Percentiles rank a stretch among this genome's conserved stretches.
These are phyloP conservation scores for Crotalaria pallida DNA, from an alignment of 306 rosid genomes.

Conservation along the genomic window DNA sequence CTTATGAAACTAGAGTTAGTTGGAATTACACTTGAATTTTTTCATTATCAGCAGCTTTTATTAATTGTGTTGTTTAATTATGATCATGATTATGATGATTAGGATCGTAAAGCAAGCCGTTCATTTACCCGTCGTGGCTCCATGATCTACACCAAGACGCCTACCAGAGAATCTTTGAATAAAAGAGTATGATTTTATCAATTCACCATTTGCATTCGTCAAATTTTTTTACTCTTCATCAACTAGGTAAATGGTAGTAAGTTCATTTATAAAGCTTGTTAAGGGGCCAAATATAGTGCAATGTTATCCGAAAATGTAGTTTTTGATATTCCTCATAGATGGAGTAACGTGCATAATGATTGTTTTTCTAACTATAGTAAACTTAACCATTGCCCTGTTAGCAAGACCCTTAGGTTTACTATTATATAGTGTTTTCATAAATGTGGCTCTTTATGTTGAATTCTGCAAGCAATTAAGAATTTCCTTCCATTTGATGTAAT, in stretches of 20 bases:
- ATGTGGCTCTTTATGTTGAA: not conserved
- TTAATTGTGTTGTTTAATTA: slow-evolving; percentile 5
- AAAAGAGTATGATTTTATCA: slow-evolving; percentile 49
- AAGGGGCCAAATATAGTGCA: too few relatives aligned
- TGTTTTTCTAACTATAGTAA: too few relatives aligned
- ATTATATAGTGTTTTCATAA: not conserved
- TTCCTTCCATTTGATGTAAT: not conserved
- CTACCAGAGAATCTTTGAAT: slow-evolving; percentile 66
- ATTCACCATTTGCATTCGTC: slow-evolving; percentile 1
- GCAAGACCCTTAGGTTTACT: too few relatives aligned
- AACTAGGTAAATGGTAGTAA: too few relatives aligned
- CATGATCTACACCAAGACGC: slow-evolving; percentile 85
- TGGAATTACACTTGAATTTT: not conserved
- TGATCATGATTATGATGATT: slow-evolving; percentile 24
- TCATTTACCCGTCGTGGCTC: slow-evolving; percentile 90
- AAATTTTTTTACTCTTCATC: too few relatives aligned
- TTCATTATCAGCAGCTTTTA: not conserved
- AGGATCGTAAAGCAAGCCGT: slow-evolving; percentile 84
- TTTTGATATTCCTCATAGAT: too few relatives aligned
- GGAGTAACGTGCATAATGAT: too few relatives aligned
- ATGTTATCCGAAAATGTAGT: too few relatives aligned
- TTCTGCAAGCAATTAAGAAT: not conserved
- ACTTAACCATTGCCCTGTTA: too few relatives aligned
- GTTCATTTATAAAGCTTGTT: too few relatives aligned
- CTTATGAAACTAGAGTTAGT: not conserved